A percentile compares a stretch with the other conserved stretches of the same genome.
phyloP scores from a whole-genome alignment of 2,329 filamentous ascomycete genomes.

The Hortaea sp. region DNA sequence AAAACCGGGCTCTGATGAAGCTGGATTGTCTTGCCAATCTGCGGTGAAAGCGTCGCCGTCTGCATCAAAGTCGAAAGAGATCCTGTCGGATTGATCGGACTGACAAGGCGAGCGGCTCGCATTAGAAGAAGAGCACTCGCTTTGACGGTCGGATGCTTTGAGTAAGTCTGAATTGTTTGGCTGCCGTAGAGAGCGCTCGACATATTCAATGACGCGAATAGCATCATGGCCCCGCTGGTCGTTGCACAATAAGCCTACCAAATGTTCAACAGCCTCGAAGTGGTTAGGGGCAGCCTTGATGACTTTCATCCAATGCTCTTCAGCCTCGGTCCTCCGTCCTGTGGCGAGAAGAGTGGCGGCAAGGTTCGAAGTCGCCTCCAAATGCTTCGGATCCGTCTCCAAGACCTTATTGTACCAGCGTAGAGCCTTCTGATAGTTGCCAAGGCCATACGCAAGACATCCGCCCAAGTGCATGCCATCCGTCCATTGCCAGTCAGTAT shows the following conservation, averaged over 20 bases:
- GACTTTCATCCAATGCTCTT: constrained; percentile 76
- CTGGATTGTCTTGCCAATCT: constrained; percentile 30
- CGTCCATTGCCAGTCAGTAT: constrained; percentile 78
- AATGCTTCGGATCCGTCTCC: constrained; percentile 54
- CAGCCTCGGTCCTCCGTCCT: constrained; percentile 70
- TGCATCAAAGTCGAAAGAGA: constrained; percentile 46
- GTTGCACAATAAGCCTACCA: constrained; percentile 76
- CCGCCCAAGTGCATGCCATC: constrained; percentile 88
- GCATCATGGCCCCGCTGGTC: constrained; percentile 75
- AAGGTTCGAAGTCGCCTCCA: constrained; percentile 88
- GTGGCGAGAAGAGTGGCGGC: constrained; percentile 82
- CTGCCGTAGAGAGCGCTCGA: constrained; percentile 61
- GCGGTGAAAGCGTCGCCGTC: constrained; percentile 27
- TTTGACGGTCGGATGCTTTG: constrained; percentile 43
- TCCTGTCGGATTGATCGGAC: constrained; percentile 47
- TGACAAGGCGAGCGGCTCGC: constrained; percentile 44
- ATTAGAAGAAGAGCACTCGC: constrained; percentile 47
- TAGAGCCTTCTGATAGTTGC: constrained; percentile 67
- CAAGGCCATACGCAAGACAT: constrained; percentile 82
- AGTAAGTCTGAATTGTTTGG: constrained; percentile 37
- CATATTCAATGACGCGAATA: constrained; percentile 73
- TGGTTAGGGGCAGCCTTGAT: constrained; percentile 75
- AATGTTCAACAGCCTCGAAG: constrained; percentile 89
- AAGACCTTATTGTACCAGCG: constrained; percentile 64
- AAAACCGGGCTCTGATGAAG: constrained; percentile 46